Evolutionary conservation across 1,284 basidiomycete genomes (phyloP).

Genomic region (Rhodotorula sp.): DNA sequence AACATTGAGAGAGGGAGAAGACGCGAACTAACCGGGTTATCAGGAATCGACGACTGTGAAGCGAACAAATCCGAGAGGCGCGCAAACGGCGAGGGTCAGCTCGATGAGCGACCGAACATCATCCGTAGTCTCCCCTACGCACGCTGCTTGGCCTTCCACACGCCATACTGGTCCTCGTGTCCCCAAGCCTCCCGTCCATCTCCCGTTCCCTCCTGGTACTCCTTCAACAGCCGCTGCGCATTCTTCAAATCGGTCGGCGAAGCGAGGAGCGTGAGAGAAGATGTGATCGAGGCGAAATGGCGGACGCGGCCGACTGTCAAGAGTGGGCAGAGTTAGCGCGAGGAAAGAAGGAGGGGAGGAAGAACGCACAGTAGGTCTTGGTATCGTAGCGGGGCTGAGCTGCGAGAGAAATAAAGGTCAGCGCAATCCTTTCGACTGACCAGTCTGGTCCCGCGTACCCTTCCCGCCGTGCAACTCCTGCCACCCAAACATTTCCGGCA

Average conservation of each 20-base stretch:
- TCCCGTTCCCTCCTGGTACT: constrained; percentile 49
- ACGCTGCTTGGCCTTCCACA: constrained; percentile 54
- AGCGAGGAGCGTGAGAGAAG: constrained; percentile 56
- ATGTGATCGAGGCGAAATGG: constrained; percentile 57
- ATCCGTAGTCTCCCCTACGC: constrained; percentile 27
- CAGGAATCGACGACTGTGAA: constrained; percentile 44
- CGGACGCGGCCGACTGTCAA: constrained; percentile 51
- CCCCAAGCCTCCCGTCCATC: constrained; percentile 48
- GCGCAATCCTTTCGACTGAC: too few species aligned
- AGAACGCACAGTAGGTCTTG: constrained; percentile 37
- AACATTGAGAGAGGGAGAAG: too few species aligned
- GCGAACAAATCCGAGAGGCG: too few species aligned
- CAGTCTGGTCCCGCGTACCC: neutral
- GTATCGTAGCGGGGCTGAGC: constrained; percentile 37
- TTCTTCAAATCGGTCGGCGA: constrained; percentile 49
- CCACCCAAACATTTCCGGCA: too few species aligned
- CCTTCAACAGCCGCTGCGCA: constrained; percentile 48
- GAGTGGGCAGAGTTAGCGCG: neutral
- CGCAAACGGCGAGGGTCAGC: neutral
- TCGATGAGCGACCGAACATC: too few species aligned
- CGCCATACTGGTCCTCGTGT: constrained; percentile 45
- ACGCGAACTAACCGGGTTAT: constrained; percentile 40
- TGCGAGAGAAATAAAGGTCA: neutral
- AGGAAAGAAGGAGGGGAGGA: neutral
- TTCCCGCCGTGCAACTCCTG: too few species aligned